A percentile compares a stretch with the other conserved stretches of the same genome.
These are phyloP conservation scores for Pulveroboletus sp. DNA, from an alignment of 768 basidiomycete genomes.

Conservation along the genomic window DNA sequence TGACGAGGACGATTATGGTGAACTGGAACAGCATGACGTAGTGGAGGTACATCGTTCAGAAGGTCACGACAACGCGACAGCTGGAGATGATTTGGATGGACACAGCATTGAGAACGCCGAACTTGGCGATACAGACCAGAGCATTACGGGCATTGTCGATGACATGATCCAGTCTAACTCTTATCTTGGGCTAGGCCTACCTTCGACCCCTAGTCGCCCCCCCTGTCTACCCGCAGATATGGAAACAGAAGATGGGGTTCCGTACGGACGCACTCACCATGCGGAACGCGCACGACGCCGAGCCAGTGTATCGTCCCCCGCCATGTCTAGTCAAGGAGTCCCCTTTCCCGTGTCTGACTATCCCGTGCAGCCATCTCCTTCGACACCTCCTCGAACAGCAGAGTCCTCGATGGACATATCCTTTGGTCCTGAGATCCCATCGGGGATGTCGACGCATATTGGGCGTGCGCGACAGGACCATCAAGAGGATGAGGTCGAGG, in stretches of 20 bases:
- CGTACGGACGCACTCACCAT: constrained; percentile 62
- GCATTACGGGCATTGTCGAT: constrained; percentile 69
- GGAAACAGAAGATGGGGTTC: constrained; percentile 61
- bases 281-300: constrained; percentile 44
- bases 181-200: constrained; percentile 23
- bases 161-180: constrained; percentile 50
- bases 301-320: constrained; percentile 29
- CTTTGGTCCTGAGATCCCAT: constrained; percentile 18
- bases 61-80: not conserved
- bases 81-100: constrained; percentile 9
- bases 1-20: constrained; percentile 31
- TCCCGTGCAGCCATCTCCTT: constrained; percentile 13
- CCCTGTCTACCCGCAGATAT: constrained; percentile 45
- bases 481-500: constrained; percentile 31
- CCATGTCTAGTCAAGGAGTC: constrained; percentile 37
- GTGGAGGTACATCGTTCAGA: constrained; percentile 15
- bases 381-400: constrained; percentile 20
- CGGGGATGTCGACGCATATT: constrained; percentile 38
- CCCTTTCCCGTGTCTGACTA: constrained; percentile 24
- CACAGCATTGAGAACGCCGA: constrained; percentile 41
- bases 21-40: constrained; percentile 13
- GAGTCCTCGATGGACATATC: constrained; percentile 25
- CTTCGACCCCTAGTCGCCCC: constrained; percentile 36
- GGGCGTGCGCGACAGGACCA: constrained; percentile 33
- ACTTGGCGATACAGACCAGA: constrained; percentile 43